phyloP scores from a whole-genome alignment of 805 yeast species.

The Teunomyces pallodes region DNA sequence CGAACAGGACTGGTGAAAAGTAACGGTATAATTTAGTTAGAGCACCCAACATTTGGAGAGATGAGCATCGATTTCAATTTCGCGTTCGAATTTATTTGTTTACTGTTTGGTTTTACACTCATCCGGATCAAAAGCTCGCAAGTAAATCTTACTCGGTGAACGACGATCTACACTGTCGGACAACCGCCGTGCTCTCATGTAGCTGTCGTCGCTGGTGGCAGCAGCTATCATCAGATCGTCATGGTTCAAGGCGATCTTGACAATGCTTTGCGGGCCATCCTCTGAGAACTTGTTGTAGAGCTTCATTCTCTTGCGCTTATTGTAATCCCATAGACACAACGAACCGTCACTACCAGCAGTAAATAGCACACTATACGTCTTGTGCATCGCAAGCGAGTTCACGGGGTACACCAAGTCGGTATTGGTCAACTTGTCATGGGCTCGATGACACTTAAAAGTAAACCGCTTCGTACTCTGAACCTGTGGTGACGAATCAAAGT shows the following conservation, averaged over 20 bases:
- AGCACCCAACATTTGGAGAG: conserved; percentile 1
- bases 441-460: conserved; percentile 81
- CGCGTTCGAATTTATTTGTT: not conserved
- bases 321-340: conserved; percentile 51
- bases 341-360: conserved; percentile 54
- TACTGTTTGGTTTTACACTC: conserved; percentile 2
- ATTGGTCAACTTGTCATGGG: conserved; percentile 32
- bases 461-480: conserved; percentile 47
- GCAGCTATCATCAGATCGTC: conserved; percentile 27
- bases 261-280: conserved; percentile 21
- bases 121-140: conserved; percentile 2
- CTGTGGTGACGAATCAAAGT: conserved; percentile 48
- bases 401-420: conserved; percentile 55
- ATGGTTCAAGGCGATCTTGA: conserved; percentile 18
- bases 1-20: not conserved
- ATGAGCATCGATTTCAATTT: conserved; percentile 1
- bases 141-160: conserved; percentile 10
- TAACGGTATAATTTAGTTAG: conserved; percentile 1
- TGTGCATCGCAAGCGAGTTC: conserved; percentile 45
- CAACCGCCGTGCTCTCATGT: conserved; percentile 23
- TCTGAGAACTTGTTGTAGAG: conserved; percentile 32
- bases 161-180: conserved; percentile 9
- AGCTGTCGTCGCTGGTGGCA: conserved; percentile 44
- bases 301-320: conserved; percentile 42
- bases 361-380: conserved; percentile 36